phyloP scores from a whole-genome alignment of 306 rosid genomes.

The Datisca glomerata region DNA sequence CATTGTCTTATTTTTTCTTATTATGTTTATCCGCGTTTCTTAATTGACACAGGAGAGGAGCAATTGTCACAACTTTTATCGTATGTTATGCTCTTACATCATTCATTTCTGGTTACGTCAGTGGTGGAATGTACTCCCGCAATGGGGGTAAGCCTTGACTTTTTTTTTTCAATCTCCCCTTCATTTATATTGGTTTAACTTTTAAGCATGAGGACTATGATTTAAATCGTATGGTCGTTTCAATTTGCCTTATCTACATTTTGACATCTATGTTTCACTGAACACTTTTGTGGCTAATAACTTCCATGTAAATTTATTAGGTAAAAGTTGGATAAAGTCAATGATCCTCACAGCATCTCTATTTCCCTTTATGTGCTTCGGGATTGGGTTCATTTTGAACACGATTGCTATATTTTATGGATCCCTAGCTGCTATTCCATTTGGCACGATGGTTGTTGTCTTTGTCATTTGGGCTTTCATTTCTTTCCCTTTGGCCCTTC shows the following conservation, averaged over 20 bases:
- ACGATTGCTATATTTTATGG: conserved; percentile 95
- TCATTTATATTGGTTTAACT: background rate
- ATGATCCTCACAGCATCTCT: conserved; percentile 97
- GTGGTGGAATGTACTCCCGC: conserved; percentile 99
- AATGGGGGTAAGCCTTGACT: conserved; percentile 54
- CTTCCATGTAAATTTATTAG: conserved; percentile 19
- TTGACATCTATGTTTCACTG: too few species aligned
- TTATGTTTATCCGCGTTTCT: conserved; percentile 11
- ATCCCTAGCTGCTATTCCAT: conserved; percentile 96
- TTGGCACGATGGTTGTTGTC: conserved; percentile 96
- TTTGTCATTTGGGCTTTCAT: conserved; percentile 98
- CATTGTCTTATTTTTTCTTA: background rate
- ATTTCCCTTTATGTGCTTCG: conserved; percentile 95
- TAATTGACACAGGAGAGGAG: conserved; percentile 68
- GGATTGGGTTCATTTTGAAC: conserved; percentile 88
- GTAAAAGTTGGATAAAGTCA: conserved; percentile 95
- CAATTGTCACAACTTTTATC: conserved; percentile 95
- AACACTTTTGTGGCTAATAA: background rate
- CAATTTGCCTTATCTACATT: too few species aligned
- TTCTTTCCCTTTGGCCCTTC: conserved; percentile 97
- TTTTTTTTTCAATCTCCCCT: background rate
- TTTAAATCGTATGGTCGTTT: too few species aligned
- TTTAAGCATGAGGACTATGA: background rate
- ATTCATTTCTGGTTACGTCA: conserved; percentile 95
- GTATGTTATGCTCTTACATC: conserved; percentile 99